These are phyloP conservation scores for Coniella vitis DNA, from an alignment of 2,329 filamentous ascomycete species.

Conservation along the genomic window DNA sequence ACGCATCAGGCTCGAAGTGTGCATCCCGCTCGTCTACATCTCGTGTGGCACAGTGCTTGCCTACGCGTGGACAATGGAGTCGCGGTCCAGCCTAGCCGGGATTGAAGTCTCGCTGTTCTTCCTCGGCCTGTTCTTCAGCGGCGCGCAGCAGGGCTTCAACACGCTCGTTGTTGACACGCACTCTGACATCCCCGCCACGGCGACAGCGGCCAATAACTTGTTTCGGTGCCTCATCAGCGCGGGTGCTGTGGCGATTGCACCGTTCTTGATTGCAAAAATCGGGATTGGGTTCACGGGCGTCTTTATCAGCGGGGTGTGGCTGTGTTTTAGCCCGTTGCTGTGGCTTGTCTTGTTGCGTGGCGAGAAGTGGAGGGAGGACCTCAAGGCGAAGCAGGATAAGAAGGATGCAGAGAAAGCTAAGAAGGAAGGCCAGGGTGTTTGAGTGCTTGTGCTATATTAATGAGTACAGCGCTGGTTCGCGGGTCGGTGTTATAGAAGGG, in stretches of 20 bases:
- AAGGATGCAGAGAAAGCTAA: conserved; percentile 13
- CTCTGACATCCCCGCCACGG: conserved; percentile 17
- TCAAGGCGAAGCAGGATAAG: neutral
- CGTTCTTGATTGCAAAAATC: conserved; percentile 21
- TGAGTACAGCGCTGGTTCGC: no score
- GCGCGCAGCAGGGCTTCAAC: conserved; percentile 19
- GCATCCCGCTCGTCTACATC: conserved; percentile 18
- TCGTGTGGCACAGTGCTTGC: conserved; percentile 17
- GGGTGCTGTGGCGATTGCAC: conserved; percentile 20
- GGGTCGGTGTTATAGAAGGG: no score
- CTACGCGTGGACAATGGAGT: conserved; percentile 22
- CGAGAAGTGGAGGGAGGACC: conserved; percentile 18
- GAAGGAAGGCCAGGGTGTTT: neutral
- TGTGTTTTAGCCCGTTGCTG: conserved; percentile 19
- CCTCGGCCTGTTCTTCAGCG: conserved; percentile 18
- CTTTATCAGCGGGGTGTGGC: conserved; percentile 20
- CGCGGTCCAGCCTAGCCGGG: conserved; percentile 18
- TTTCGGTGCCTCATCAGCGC: conserved; percentile 22
- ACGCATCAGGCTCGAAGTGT: conserved; percentile 19
- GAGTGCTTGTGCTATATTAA: neutral
- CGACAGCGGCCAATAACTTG: conserved; percentile 20
- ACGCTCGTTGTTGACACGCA: conserved; percentile 19
- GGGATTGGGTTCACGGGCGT: conserved; percentile 21
- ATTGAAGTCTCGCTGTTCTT: conserved; percentile 21
- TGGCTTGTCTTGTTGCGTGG: conserved; percentile 23